Conservation (phyloP, 208 protist species). For the Leishmania mexicana region DNA sequence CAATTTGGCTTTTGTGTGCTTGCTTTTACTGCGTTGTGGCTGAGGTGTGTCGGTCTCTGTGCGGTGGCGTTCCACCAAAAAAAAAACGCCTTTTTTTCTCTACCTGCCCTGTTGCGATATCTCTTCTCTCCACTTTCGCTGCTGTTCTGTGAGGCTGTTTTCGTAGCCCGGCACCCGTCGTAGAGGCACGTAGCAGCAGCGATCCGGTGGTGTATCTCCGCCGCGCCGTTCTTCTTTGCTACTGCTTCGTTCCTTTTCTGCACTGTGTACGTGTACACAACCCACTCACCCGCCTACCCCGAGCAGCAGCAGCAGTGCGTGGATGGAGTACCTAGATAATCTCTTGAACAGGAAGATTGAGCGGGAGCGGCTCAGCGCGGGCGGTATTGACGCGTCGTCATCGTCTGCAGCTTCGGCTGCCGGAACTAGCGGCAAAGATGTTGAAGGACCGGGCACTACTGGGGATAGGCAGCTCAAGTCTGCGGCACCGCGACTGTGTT, state of each 20-base stretch:
- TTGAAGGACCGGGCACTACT: not conserved
- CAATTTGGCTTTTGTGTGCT: not conserved
- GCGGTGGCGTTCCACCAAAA: not conserved
- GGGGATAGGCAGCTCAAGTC: not conserved
- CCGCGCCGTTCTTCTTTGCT: not conserved
- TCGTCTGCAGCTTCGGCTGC: not conserved
- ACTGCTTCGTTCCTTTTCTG: not conserved
- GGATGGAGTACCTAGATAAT: slow-evolving; percentile 33
- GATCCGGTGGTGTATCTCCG: not conserved
- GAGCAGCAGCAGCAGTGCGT: not conserved
- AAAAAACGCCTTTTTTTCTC: not conserved
- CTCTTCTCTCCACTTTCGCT: not conserved
- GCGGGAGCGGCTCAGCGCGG: slow-evolving; percentile 34
- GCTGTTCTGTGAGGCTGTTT: not conserved
- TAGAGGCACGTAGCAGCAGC: slow-evolving; percentile 6
- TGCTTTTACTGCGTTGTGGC: not conserved
- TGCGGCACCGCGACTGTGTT: slow-evolving; percentile 36
- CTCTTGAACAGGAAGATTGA: slow-evolving; percentile 43
- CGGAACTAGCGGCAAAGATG: not conserved
- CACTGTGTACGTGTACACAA: not conserved
- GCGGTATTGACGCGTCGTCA: not conserved
- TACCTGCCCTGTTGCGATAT: not conserved
- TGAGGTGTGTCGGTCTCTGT: not conserved
- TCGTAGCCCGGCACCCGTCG: not conserved
- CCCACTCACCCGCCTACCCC: not conserved